Conservation (phyloP, 345 rosid genomes). For the Conringia planisiliqua region DNA sequence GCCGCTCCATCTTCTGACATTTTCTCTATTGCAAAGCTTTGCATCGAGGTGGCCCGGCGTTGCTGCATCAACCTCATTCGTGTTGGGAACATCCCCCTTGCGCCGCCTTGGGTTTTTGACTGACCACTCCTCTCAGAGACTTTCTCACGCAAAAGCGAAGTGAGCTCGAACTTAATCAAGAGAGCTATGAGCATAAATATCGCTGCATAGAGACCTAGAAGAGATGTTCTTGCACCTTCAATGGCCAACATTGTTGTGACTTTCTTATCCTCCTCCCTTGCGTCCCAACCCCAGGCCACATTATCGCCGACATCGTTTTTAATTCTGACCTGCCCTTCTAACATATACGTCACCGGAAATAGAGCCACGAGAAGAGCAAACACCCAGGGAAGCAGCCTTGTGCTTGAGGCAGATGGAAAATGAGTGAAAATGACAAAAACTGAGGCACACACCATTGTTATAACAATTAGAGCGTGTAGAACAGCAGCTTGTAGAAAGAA, state of each 20-base stretch:
- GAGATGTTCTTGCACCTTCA: slow-evolving; percentile 98
- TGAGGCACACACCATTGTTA: slow-evolving; percentile 84
- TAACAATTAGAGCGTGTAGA: slow-evolving; percentile 74
- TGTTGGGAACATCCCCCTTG: slow-evolving; percentile 48
- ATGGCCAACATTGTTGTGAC: slow-evolving; percentile 81
- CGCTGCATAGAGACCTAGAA: slow-evolving; percentile 96
- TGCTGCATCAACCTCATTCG: slow-evolving; percentile 97
- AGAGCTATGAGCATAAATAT: slow-evolving; percentile 95
- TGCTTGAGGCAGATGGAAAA: slow-evolving; percentile 97
- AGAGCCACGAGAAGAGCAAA: slow-evolving; percentile 96
- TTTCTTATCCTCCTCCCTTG: slow-evolving; percentile 79
- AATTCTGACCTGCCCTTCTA: slow-evolving; percentile 95
- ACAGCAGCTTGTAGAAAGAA: slow-evolving; percentile 94
- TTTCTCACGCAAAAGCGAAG: slow-evolving; percentile 91
- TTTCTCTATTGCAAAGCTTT: slow-evolving; percentile 79
- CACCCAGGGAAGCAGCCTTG: slow-evolving; percentile 92
- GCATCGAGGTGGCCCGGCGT: slow-evolving; percentile 64
- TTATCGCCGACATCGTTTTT: slow-evolving; percentile 57
- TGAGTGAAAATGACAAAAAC: slow-evolving; percentile 95
- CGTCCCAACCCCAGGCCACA: slow-evolving; percentile 47
- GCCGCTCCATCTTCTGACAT: slow-evolving; percentile 91
- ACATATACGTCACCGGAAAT: slow-evolving; percentile 86
- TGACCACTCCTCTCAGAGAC: slow-evolving; percentile 56
- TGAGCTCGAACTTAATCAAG: slow-evolving; percentile 88
- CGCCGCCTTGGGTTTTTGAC: slow-evolving; percentile 50